phyloP scores from a whole-genome alignment of 2,329 filamentous ascomycete genomes.

The Epichloe baconii region DNA sequence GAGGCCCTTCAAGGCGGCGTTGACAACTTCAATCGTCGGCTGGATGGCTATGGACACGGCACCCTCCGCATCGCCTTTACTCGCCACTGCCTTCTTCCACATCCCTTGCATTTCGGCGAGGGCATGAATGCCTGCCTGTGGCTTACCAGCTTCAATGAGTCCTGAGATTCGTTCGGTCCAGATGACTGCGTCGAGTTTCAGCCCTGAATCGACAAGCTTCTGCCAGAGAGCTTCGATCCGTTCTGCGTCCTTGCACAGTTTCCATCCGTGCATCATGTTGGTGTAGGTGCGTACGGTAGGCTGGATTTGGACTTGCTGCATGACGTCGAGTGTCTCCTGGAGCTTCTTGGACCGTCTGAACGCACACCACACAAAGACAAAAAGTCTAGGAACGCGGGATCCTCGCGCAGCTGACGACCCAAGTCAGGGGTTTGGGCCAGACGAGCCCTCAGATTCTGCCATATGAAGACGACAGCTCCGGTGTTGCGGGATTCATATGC shows the following conservation, averaged over 20 bases:
- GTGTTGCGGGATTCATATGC: slow-evolving; percentile 19
- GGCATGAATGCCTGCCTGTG: slow-evolving; percentile 45
- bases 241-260: slow-evolving; percentile 41
- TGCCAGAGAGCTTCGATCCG: slow-evolving; percentile 56
- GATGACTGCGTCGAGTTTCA: slow-evolving; percentile 47
- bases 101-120: slow-evolving; percentile 51
- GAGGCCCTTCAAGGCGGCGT: slow-evolving; percentile 55
- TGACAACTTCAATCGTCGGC: slow-evolving; percentile 53
- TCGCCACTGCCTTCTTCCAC: slow-evolving; percentile 35
- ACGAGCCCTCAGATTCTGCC: slow-evolving; percentile 18
- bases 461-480: slow-evolving; percentile 18
- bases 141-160: slow-evolving; percentile 42
- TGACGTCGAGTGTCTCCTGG: slow-evolving; percentile 27
- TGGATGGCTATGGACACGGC: slow-evolving; percentile 31
- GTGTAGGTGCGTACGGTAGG: slow-evolving; percentile 58
- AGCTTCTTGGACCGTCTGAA: slow-evolving; percentile 15
- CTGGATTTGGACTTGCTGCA: slow-evolving; percentile 33
- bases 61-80: slow-evolving; percentile 11
- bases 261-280: slow-evolving; percentile 59
- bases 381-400: slow-evolving; percentile 26
- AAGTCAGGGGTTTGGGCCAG: slow-evolving; percentile 14
- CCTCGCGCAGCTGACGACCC: slow-evolving; percentile 16
- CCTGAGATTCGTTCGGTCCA: slow-evolving; percentile 62
- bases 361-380: slow-evolving; percentile 27
- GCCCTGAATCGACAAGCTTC: slow-evolving; percentile 42